Percentiles rank a stretch among this genome's conserved stretches.
phyloP scores from a whole-genome alignment of 352 stramenopile species.

The Phytopythium cucurbitacearum region DNA sequence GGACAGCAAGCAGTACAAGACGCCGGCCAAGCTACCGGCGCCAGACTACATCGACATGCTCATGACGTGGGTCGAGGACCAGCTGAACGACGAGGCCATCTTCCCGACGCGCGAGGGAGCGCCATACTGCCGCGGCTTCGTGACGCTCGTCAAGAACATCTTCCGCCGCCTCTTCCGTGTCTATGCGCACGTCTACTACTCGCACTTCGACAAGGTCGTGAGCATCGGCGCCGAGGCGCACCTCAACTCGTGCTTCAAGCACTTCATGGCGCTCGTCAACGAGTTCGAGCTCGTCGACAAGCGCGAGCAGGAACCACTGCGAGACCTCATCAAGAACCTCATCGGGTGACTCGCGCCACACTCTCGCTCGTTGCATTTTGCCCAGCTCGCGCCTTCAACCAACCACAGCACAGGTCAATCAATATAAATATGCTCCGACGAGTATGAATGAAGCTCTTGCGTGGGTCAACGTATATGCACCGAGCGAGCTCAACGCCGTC shows the following conservation, averaged over 20 bases:
- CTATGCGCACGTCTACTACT: constrained; percentile 97
- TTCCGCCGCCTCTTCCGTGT: constrained; percentile 96
- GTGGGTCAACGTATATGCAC: too few relatives aligned
- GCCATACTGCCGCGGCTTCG: constrained; percentile 82
- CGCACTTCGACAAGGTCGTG: constrained; percentile 94
- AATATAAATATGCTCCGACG: too few relatives aligned
- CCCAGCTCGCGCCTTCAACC: too few relatives aligned
- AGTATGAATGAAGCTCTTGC: too few relatives aligned
- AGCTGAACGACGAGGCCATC: constrained; percentile 76
- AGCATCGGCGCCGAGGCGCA: constrained; percentile 92
- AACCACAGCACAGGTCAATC: too few relatives aligned
- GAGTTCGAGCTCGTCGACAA: constrained; percentile 93
- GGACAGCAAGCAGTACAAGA: constrained; percentile 70
- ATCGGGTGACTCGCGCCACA: constrained; percentile 19
- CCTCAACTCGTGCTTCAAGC: constrained; percentile 98
- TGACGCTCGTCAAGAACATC: constrained; percentile 87
- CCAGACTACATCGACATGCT: constrained; percentile 92
- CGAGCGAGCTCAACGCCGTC: too few relatives aligned
- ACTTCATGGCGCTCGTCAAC: constrained; percentile 93
- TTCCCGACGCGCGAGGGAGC: constrained; percentile 68
- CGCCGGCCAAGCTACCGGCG: constrained; percentile 58
- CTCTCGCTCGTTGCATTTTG: too few relatives aligned
- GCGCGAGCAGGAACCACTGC: constrained; percentile 73
- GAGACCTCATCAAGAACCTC: constrained; percentile 93
- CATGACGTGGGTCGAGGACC: constrained; percentile 89